Evolutionary conservation across 208 protist genomes (phyloP).

Genomic region (Crithidia acanthocephali): DNA sequence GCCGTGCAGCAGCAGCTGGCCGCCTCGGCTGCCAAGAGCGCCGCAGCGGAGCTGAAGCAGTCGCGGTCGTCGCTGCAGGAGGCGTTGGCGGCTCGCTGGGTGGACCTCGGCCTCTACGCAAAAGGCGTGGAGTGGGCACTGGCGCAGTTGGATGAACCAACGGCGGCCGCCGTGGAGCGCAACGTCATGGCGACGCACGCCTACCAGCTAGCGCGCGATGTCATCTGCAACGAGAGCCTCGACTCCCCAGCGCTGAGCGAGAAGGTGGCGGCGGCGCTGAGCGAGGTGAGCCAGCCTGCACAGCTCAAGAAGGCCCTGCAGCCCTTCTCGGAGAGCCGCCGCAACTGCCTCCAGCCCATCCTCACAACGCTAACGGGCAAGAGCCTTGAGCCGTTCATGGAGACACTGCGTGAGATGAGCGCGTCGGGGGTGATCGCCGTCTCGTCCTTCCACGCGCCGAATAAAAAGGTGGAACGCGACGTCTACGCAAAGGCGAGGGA

Average conservation of each 20-base stretch:
- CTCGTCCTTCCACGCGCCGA: slow-evolving; percentile 63
- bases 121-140: slow-evolving; percentile 64
- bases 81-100: slow-evolving; percentile 46
- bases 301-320: slow-evolving; percentile 43
- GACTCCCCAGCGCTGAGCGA: slow-evolving; percentile 46
- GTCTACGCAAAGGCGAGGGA: slow-evolving; percentile 43
- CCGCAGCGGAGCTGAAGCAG: slow-evolving; percentile 50
- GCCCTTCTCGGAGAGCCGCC: slow-evolving; percentile 46
- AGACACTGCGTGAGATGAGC: slow-evolving; percentile 54
- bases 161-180: slow-evolving; percentile 37
- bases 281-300: slow-evolving; percentile 32
- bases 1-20: slow-evolving; percentile 40
- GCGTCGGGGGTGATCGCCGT: slow-evolving; percentile 56
- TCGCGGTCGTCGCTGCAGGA: slow-evolving; percentile 45
- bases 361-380: slow-evolving; percentile 55
- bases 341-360: slow-evolving; percentile 41
- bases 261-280: slow-evolving; percentile 42
- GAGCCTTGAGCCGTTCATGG: slow-evolving; percentile 42
- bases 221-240: slow-evolving; percentile 71
- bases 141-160: slow-evolving; percentile 50
- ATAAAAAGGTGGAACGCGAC: slow-evolving; percentile 77
- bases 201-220: slow-evolving; percentile 39
- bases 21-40: slow-evolving; percentile 31
- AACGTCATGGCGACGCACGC: slow-evolving; percentile 49
- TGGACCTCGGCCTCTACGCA: slow-evolving; percentile 42